Evolutionary conservation across 805 yeast genomes (phyloP), one percentile per base, ranked within the genome.

Genomic region (Teunomyces kruisii): DNA sequence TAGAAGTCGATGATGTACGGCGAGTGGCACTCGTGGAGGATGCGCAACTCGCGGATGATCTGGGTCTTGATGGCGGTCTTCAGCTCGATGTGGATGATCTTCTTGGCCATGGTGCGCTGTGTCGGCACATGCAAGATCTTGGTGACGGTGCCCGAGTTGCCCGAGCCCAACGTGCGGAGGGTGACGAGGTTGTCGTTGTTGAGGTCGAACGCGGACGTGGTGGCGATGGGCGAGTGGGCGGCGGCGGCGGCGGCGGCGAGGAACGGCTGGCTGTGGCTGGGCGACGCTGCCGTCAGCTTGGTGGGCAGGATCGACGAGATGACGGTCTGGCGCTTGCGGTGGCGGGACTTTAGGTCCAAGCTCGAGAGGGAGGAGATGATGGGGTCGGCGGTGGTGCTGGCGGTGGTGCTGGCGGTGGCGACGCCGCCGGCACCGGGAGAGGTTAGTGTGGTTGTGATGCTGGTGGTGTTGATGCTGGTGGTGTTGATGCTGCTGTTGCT

Each of bases 141-240:
- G 38, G 86, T 72, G 2, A 94, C 99, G 1, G 89, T 83, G 2
- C 99, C 99, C 9, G 96, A 89, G 61, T 88, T 91, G 9, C 99
- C 99, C 24, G 88, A 78, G 8, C 99, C 99, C 41, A 94, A 73
- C 49, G 82, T 83, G 48, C 88, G 83, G 42, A 94, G 62, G 28
- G 83, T 80, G 12, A 90, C 79, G 19, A 94, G 65, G 57, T 94
- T 97, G 35, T 81, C 81, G 50, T 60, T 67, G 42, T 61, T 59
- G 28, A 72, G 55, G 36, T 56, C 60, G 17, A 68, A 45, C 12
- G 62, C 40, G 2, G 68, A 48, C 1, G 72, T 67, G 19, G 75
- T 63, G 22, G 22, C 22, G 22, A 19, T 26, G 28, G 28, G 28
- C 28, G 22, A 26, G 28, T 9, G 12, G 69, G 58, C 10, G 66